phyloP scores from a whole-genome alignment of 2,329 filamentous ascomycete genomes.

The Cladorrhinum sp. region DNA sequence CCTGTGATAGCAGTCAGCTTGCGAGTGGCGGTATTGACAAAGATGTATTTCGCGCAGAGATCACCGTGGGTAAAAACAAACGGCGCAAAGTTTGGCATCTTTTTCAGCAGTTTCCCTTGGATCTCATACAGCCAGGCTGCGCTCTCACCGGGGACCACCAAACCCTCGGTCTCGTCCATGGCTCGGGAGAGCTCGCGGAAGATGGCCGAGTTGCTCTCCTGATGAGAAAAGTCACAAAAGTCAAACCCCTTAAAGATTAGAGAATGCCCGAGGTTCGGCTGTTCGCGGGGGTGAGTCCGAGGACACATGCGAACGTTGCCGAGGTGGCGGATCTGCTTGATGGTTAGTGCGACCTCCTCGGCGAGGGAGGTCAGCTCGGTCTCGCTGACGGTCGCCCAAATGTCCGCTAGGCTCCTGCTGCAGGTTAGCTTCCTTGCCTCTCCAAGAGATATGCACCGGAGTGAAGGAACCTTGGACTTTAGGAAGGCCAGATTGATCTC shows the following conservation, averaged over 20 bases:
- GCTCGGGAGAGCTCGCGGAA: not conserved
- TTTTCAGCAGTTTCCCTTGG: not conserved
- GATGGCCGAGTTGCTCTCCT: not conserved
- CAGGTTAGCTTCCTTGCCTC: not conserved
- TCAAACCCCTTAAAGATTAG: not conserved
- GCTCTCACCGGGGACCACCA: not conserved
- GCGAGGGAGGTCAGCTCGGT: not conserved
- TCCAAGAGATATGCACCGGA: not conserved
- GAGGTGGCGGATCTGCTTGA: not conserved
- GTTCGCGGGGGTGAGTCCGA: not conserved
- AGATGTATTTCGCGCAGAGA: not conserved
- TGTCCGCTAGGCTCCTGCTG: not conserved
- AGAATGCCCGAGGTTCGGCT: not conserved
- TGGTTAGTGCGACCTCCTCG: not conserved
- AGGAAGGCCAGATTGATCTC: not conserved
- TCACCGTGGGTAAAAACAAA: not conserved
- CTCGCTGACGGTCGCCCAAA: not conserved
- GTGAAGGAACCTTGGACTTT: not conserved
- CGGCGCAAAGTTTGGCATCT: not conserved
- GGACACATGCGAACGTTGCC: not conserved
- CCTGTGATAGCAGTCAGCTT: not conserved
- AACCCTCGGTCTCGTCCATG: not conserved
- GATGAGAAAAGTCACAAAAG: not conserved
- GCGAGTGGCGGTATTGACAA: not conserved
- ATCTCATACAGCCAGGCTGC: not conserved